phyloP scores from a whole-genome alignment of 176 grass and related monocot species.

The Echinochloa phyllopogon region DNA sequence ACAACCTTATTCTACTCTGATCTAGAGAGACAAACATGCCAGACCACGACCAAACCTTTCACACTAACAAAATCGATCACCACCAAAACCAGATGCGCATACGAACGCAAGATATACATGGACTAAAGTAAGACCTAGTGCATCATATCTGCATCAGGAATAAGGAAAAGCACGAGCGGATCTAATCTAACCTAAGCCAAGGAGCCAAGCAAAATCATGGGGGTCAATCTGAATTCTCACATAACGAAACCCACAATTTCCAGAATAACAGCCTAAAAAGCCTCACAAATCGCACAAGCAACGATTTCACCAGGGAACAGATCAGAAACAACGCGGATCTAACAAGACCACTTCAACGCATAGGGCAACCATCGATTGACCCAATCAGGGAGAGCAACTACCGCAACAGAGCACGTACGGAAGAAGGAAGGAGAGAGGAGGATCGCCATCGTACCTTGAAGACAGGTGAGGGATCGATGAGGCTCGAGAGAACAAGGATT shows the following conservation, averaged over 20 bases:
- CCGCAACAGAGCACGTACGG: not conserved
- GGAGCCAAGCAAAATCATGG: not conserved
- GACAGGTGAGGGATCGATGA: constrained; percentile 21
- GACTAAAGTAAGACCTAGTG: too few relatives aligned
- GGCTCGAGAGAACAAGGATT: not conserved
- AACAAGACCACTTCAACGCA: not conserved
- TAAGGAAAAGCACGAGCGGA: not conserved
- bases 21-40: not conserved
- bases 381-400: not conserved
- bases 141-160: not conserved
- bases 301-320: not conserved
- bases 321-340: not conserved
- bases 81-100: not conserved
- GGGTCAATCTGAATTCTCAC: too few relatives aligned
- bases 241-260: too few relatives aligned
- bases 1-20: not conserved
- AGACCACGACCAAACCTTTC: not conserved
- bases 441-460: constrained; percentile 24
- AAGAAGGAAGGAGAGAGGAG: not conserved
- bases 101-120: too few relatives aligned
- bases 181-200: not conserved
- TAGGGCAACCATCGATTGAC: not conserved
- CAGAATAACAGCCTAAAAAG: too few relatives aligned
- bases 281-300: not conserved
- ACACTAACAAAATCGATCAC: not conserved